Percentiles rank a stretch among this genome's conserved stretches.
phyloP scores from a whole-genome alignment of 306 rosid species.

The Sechiopsis laciniata region DNA sequence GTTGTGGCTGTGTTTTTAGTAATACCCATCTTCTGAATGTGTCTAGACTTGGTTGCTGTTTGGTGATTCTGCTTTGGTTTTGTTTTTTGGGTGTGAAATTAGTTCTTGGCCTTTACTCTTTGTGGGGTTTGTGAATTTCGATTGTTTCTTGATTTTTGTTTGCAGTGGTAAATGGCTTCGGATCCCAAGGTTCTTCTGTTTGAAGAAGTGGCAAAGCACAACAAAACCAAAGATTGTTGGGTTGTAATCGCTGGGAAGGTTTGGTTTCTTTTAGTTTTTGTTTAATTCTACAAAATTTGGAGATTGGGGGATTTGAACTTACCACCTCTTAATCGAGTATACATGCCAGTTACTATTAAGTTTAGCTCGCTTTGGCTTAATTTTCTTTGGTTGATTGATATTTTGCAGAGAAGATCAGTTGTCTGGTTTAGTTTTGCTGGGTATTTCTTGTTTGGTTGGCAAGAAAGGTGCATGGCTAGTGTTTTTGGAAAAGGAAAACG shows the following conservation, averaged over 20 bases:
- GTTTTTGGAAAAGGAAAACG: neutral
- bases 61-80: neutral
- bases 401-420: neutral
- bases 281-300: no score
- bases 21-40: neutral
- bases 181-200: constrained; percentile 62
- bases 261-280: constrained; percentile 26
- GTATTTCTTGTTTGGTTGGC: neutral
- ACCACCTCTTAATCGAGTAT: no score
- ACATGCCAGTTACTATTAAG: no score
- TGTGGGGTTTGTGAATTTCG: constrained; percentile 1
- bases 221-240: constrained; percentile 84
- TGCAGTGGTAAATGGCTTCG: constrained; percentile 48
- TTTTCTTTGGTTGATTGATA: neutral
- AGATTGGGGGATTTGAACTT: no score
- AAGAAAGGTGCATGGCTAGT: neutral
- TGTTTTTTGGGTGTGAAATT: neutral
- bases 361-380: no score
- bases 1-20: no score
- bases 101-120: neutral
- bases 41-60: neutral
- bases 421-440: neutral
- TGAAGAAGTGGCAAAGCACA: constrained; percentile 72
- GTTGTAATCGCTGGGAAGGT: constrained; percentile 81
- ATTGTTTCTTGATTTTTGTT: neutral